Conservation (phyloP, 345 rosid genomes). For the Viola odorata region DNA sequence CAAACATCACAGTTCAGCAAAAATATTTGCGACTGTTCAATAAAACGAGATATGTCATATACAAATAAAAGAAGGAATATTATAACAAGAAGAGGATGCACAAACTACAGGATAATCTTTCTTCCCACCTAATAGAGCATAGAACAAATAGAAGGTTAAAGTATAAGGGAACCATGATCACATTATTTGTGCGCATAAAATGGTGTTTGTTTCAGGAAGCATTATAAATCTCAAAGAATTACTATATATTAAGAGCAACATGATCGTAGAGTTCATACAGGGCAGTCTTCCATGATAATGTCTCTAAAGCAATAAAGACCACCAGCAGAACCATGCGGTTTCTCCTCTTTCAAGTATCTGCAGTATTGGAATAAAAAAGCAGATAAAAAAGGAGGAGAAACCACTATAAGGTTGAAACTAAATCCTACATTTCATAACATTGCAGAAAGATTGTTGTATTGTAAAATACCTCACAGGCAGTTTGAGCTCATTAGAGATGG, state of each 20-base stretch:
- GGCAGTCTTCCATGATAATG: constrained; percentile 69
- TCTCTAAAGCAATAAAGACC: constrained; percentile 68
- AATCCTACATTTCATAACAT: not conserved
- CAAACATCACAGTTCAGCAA: constrained; percentile 81
- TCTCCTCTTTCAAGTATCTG: constrained; percentile 82
- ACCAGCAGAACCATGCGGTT: constrained; percentile 86
- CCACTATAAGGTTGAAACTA: not conserved
- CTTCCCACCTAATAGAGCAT: too few species aligned
- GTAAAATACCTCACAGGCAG: constrained; percentile 65
- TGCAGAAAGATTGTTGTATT: not conserved
- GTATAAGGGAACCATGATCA: too few species aligned
- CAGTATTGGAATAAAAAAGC: not conserved
- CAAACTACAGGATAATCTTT: too few species aligned
- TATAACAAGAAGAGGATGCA: too few species aligned
- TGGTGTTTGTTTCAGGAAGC: too few species aligned
- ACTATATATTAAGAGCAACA: constrained; percentile 9
- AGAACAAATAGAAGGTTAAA: too few species aligned
- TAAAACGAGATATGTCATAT: not conserved
- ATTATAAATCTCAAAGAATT: too few species aligned
- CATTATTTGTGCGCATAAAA: too few species aligned
- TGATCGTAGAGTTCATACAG: constrained; percentile 31
- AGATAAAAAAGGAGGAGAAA: constrained; percentile 5
- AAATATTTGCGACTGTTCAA: constrained; percentile 60
- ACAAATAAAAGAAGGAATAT: too few species aligned
- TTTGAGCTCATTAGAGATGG: constrained; percentile 69